Base-by-base conservation (phyloP, 768 basidiomycete species). In the Macrolepiota dolichaula region DNA sequence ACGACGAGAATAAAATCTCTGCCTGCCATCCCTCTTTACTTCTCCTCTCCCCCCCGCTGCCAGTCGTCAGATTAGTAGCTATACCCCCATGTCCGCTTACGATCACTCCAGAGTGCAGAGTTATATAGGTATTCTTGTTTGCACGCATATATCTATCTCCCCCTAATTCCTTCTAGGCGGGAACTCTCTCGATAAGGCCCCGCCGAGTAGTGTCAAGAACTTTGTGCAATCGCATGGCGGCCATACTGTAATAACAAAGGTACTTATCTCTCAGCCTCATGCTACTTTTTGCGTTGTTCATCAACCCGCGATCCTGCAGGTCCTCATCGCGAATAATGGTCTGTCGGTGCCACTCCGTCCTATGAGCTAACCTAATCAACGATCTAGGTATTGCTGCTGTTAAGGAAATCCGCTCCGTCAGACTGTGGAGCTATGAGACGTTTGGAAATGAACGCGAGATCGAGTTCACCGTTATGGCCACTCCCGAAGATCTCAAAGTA, bases 381-480 rank as follows among this genome's bases (percentile, higher is more conserved):
- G 61, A 36, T 59, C n/a, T 65, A 92, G 92, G 93, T 83, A 99
- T 98, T 70, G 96, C 96, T 55, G 97, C 96, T 57, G 97, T 99
- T 52, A 99, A 99, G 76, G 97, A 98, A 78, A 99, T 99, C 69
- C 88, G 97, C 52, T 98, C 97, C 51, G 91, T 99, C 67, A 87
- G 97, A 60, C 96, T 98, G 86, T 99, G 97, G 97, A 95, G 93
- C 70, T 99, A 98, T 78, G 97, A 98, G 78, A 95, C 96, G 0
- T 99, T 99, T 75, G 97, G 97, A 62, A 87, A 87, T 57, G 97
- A 99, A 71, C 89, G 94, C 66, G 92, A 91, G 57, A 84, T 99
- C 77, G 96, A 99, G 73, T 98, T 99, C 81, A 96, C 95, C 40
- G 97, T 98, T 62, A 98, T 99, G 97, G 95, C 97, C 54, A 99